Percentiles rank a stretch among this genome's conserved stretches.
phyloP scores from a whole-genome alignment of 2,329 filamentous ascomycete species.

The Albifimbria verrucaria region DNA sequence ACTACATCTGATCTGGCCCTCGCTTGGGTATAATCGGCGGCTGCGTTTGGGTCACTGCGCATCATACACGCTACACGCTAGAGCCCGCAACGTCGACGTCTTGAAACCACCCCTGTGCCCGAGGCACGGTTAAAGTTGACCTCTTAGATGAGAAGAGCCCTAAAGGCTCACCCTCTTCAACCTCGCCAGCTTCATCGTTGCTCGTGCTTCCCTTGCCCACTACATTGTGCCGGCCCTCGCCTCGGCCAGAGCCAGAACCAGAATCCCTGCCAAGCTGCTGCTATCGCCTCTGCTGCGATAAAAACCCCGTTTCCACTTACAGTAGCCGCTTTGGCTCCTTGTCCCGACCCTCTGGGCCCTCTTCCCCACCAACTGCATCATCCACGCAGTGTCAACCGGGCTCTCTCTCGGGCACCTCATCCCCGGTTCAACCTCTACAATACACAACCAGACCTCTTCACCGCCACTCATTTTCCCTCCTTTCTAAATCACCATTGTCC shows the following conservation, averaged over 20 bases:
- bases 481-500: not conserved
- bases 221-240: not conserved
- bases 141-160: not conserved
- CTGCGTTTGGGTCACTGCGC: not conserved
- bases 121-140: not conserved
- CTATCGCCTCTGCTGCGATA: no score
- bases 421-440: not conserved
- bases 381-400: not conserved
- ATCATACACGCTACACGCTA: not conserved
- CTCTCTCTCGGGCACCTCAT: not conserved
- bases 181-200: not conserved
- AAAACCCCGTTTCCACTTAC: not conserved
- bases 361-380: not conserved
- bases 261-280: no score
- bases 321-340: not conserved
- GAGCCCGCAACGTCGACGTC: not conserved
- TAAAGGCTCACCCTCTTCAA: not conserved
- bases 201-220: not conserved
- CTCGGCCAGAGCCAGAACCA: no score
- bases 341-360: not conserved
- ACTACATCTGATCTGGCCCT: not conserved
- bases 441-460: not conserved
- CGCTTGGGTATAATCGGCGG: not conserved
- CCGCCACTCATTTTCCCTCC: not conserved
- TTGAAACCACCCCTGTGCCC: not conserved